Evolutionary conservation across 2,329 filamentous ascomycete species (phyloP).

Genomic region (Neonectria punicea): DNA sequence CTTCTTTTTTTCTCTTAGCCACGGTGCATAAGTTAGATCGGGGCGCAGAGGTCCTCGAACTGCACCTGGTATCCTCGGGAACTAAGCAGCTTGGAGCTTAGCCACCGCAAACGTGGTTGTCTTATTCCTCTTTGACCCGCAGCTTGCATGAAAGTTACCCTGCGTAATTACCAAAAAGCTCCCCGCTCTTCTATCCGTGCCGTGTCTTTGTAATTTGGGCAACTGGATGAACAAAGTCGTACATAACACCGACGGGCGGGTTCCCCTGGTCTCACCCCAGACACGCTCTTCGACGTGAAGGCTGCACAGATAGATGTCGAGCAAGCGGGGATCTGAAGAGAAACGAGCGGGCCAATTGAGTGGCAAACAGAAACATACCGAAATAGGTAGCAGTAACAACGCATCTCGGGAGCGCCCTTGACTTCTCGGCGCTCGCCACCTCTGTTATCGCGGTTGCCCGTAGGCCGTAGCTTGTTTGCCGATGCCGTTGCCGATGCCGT

Average conservation of each 20-base stretch:
- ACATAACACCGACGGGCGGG: slow-evolving; percentile 3
- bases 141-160: slow-evolving; percentile 7
- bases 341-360: slow-evolving; percentile 8
- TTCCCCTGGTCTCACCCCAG: slow-evolving; percentile 14
- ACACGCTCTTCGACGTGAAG: slow-evolving; percentile 5
- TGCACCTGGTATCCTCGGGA: slow-evolving; percentile 7
- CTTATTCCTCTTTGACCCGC: neutral
- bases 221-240: slow-evolving; percentile 17
- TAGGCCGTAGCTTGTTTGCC: neutral
- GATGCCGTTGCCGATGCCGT: neutral
- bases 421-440: neutral
- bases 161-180: neutral
- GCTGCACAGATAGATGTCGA: slow-evolving; percentile 3
- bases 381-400: slow-evolving; percentile 15
- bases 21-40: neutral
- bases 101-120: slow-evolving; percentile 3
- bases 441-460: neutral
- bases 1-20: slow-evolving; percentile 10
- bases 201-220: neutral
- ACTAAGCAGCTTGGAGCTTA: slow-evolving; percentile 23
- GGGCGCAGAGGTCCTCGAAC: slow-evolving; percentile 14
- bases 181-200: neutral
- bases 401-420: neutral
- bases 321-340: slow-evolving; percentile 4
- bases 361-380: neutral